Base-by-base conservation (phyloP, 805 yeast species). In the Lipomyces anomalus region DNA sequence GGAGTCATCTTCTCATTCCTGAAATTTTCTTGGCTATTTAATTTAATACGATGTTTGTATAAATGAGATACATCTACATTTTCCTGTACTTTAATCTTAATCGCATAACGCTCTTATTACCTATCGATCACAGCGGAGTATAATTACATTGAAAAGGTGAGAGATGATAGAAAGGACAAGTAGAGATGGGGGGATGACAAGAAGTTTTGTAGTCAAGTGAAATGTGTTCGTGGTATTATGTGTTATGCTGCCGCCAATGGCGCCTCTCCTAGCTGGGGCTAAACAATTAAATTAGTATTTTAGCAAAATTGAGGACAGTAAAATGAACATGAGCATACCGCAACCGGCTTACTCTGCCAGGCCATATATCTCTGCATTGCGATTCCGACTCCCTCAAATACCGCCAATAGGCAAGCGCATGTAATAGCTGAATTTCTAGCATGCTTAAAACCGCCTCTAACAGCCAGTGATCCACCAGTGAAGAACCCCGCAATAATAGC, bases 381-480 rank as follows among this genome's bases (percentile, higher is more conserved):
- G 76, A 90, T 78, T 62, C 97, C 97, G 42, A 87, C 97, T 75
- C 98, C 98, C 72, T 92, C 98, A 60, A 92, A 84, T 42, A 87
- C 92, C 62, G 96, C 98, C 63, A 92, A 75, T 58, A 92, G 78
- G 75, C 95, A 85, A 29, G 95, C 97, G 80, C 98, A 92, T 24
- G 95, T 84, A 58, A 92, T 88, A 58, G 97, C 97, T 50, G 95
- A 84, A 68, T 88, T 90, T 70, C 97, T 78, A 42, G 95, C 84
- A 67, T 90, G 96, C 71, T 79, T 85, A 89, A 95, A 87, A 43
- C 98, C 98, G 63, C 98, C 98, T 80, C 98, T 87, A 57, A 92
- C 79, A 51, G 97, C 98, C 58, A 92, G 73, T 20, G 97, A 82
- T 60, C 98, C 98, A 75, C 98, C 98, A 37, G 95, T 89, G 73